Percentiles rank a stretch among this genome's conserved stretches.
These are phyloP conservation scores for Protostelium mycophagum DNA, from an alignment of 78 protist genomes.

Conservation along the genomic window DNA sequence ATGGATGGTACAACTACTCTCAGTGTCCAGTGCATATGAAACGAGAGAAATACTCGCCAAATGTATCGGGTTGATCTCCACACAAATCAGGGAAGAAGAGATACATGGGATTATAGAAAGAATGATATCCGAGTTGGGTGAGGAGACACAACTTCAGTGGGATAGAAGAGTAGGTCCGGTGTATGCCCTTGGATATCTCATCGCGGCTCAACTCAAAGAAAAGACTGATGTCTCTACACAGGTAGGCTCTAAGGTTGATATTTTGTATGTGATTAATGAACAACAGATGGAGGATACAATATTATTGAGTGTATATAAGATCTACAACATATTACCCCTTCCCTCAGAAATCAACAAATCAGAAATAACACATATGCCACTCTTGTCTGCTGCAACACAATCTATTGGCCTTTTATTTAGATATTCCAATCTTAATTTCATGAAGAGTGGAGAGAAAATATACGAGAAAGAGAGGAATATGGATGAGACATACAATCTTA, in stretches of 20 bases:
- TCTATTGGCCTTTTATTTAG: neutral
- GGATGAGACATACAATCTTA: neutral
- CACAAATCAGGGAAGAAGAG: neutral
- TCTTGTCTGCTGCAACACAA: neutral
- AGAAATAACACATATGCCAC: neutral
- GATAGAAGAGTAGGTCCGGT: neutral
- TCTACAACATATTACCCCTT: neutral
- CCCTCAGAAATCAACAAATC: neutral
- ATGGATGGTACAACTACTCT: neutral
- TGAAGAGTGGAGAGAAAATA: neutral
- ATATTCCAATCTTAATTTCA: neutral
- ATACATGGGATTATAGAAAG: neutral
- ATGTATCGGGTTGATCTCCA: neutral
- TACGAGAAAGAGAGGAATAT: neutral
- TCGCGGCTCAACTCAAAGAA: neutral
- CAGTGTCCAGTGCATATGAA: neutral
- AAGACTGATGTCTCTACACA: neutral
- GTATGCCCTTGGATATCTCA: neutral
- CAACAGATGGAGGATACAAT: neutral
- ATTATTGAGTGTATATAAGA: too few relatives aligned
- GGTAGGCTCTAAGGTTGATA: neutral
- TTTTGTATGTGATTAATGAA: neutral
- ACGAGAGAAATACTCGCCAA: neutral
- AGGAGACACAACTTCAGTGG: neutral
- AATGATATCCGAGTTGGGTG: neutral